phyloP scores from a whole-genome alignment of 805 yeast genomes.

The Kregervanrija pseudodelftensis region DNA sequence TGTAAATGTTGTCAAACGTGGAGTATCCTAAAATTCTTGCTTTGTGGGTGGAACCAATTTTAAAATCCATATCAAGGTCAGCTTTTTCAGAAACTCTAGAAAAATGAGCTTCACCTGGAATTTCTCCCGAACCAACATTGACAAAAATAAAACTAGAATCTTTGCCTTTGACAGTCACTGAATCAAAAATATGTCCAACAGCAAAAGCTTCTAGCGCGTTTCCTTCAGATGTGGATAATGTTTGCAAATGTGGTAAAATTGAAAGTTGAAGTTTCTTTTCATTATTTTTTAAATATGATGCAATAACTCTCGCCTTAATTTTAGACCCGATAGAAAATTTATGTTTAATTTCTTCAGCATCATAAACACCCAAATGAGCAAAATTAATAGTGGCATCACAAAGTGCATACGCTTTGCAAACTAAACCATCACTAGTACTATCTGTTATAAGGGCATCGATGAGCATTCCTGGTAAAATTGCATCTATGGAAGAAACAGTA shows the following conservation, averaged over 20 bases:
- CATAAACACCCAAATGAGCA: constrained; percentile 49
- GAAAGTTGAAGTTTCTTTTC: constrained; percentile 62
- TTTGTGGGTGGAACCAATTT: constrained; percentile 56
- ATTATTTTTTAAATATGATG: constrained; percentile 40
- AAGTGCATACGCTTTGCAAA: constrained; percentile 68
- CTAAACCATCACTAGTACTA: constrained; percentile 52
- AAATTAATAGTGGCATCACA: constrained; percentile 64
- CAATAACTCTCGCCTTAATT: constrained; percentile 64
- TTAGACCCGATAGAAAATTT: constrained; percentile 61
- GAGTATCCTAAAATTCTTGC: constrained; percentile 77
- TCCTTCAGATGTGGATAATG: constrained; percentile 21
- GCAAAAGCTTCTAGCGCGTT: constrained; percentile 58
- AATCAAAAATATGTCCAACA: constrained; percentile 62
- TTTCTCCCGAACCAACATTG: constrained; percentile 44
- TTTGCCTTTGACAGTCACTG: constrained; percentile 51
- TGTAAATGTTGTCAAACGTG: constrained; percentile 55
- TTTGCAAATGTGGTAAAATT: constrained; percentile 45
- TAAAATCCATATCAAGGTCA: constrained; percentile 41
- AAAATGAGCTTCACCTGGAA: constrained; percentile 68
- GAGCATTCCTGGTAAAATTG: constrained; percentile 77
- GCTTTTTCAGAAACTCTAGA: constrained; percentile 55
- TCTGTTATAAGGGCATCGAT: constrained; percentile 68
- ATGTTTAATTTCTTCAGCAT: constrained; percentile 42
- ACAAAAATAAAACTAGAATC: constrained; percentile 53
- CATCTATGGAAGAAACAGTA: constrained; percentile 65